phyloP scores from a whole-genome alignment of 2,329 filamentous ascomycete genomes.

The Colletotrichum sansevieriae region DNA sequence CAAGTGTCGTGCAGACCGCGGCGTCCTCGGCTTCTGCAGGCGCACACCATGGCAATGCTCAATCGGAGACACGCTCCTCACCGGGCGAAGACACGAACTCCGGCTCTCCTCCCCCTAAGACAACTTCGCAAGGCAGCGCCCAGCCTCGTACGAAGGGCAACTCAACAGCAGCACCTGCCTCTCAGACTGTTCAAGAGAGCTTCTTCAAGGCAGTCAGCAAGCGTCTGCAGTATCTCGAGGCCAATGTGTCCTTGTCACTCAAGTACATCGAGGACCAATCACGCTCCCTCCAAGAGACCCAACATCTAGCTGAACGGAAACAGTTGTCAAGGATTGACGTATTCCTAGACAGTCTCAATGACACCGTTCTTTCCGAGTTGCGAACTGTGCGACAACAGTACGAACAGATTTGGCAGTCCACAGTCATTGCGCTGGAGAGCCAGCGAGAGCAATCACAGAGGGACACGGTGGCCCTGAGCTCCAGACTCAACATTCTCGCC shows the following conservation, averaged over 20 bases:
- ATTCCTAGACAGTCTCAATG: conserved; percentile 89
- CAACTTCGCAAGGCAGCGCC: conserved; percentile 46
- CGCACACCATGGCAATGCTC: background rate
- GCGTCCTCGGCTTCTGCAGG: background rate
- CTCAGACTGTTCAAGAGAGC: conserved; percentile 92
- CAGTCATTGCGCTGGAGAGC: conserved; percentile 89
- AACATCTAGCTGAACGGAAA: conserved; percentile 86
- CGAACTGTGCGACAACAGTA: conserved; percentile 85
- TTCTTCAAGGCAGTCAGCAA: conserved; percentile 99
- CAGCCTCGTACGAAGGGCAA: conserved; percentile 55
- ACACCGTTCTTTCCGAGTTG: conserved; percentile 85
- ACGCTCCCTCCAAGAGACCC: conserved; percentile 86
- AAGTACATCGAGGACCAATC: conserved; percentile 99
- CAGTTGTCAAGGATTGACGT: conserved; percentile 85
- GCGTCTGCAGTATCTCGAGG: conserved; percentile 88
- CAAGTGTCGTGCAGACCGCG: background rate
- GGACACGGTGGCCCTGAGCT: conserved; percentile 85
- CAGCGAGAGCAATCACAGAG: conserved; percentile 87
- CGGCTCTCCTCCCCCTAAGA: conserved; percentile 45
- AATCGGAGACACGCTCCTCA: conserved; percentile 4
- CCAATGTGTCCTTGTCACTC: conserved; percentile 91
- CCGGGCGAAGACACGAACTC: conserved; percentile 9
- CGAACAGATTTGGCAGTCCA: conserved; percentile 96
- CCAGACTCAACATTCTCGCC: conserved; percentile 87
- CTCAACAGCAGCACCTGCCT: conserved; percentile 61